Base-by-base conservation (phyloP, 257 asterid species). In the Thymus quinquecostatus region DNA sequence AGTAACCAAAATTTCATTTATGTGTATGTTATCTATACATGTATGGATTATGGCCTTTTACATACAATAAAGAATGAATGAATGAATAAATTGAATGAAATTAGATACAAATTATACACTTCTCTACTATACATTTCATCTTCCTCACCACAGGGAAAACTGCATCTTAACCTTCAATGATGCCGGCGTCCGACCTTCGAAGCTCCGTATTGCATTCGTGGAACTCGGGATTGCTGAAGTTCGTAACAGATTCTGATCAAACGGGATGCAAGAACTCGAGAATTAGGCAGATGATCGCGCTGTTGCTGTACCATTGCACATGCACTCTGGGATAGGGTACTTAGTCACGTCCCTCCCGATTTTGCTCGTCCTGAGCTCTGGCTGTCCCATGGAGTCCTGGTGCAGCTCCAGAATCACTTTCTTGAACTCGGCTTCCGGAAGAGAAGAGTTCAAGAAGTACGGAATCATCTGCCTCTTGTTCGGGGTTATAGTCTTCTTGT, bases 391-490 rank as follows among this genome's bases (percentile, higher is more conserved):
- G 36, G 98, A 89, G 29, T 88, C 92, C 6, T 69, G 82, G 75
- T 92, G 98, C 84, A 89, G 70, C 11, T 79, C 84, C 0, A 74
- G 51, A 51, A 92, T 81, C 57, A 92, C 89, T 65, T 45, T 70
- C 28, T 82, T 82, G 85, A 92, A 89, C 75, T 92, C 92, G 0
- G 80, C 66, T 50, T 85, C 95, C 2, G 89, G 83, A 6, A 86
- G 78, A 21, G 95, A 85, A 6, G 91, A 69, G 74, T 92, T 80
- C 89, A 86, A 78, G 67, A 92, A 92, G 75, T 89, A 81, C 2
- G 77, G 84, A 36, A 92, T 79, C 97, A 92, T 92, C 36, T 88
- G 95, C 68, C 98, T 85, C 79, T 92, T 92, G 83, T 92, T 92
- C 36, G 98, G 97, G 32, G 84, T 89, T 49, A 92, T 86, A 6